phyloP scores from a whole-genome alignment of 257 asterid species.

The Oldenlandia corymbosa region DNA sequence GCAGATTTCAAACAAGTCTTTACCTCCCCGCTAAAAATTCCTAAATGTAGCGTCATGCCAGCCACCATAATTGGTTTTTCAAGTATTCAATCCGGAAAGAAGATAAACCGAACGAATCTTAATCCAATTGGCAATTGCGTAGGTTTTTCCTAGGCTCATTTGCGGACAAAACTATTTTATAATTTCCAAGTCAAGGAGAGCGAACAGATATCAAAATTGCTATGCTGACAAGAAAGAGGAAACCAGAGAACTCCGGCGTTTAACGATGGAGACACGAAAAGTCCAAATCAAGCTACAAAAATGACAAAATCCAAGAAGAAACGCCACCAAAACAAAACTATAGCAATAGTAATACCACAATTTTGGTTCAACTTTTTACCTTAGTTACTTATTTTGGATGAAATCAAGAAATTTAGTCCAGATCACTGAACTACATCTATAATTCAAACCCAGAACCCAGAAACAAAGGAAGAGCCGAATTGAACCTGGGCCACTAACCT shows the following conservation, averaged over 20 bases:
- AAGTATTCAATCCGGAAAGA: background rate
- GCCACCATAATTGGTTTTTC: slow-evolving; percentile 5
- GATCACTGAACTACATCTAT: background rate
- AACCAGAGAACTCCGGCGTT: background rate
- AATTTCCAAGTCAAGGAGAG: slow-evolving; percentile 4
- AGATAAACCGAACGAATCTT: background rate
- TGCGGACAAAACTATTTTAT: background rate
- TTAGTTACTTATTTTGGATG: slow-evolving; percentile 6
- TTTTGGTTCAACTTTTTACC: slow-evolving; percentile 18
- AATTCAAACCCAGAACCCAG: background rate
- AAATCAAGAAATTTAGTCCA: slow-evolving; percentile 3
- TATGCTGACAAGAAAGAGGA: background rate
- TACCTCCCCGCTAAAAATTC: background rate
- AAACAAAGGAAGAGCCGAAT: background rate
- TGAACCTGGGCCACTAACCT: background rate
- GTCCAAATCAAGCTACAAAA: slow-evolving; percentile 11
- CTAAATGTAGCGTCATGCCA: background rate
- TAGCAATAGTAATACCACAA: background rate
- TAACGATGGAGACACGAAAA: background rate
- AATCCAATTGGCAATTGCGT: background rate
- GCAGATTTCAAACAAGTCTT: background rate
- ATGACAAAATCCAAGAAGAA: slow-evolving; percentile 10
- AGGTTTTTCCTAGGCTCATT: background rate
- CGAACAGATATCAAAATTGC: background rate
- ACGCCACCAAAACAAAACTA: slow-evolving; percentile 4